These are phyloP conservation scores for Anthostomella pinea DNA, from an alignment of 2,329 filamentous ascomycete species.

Conservation along the genomic window DNA sequence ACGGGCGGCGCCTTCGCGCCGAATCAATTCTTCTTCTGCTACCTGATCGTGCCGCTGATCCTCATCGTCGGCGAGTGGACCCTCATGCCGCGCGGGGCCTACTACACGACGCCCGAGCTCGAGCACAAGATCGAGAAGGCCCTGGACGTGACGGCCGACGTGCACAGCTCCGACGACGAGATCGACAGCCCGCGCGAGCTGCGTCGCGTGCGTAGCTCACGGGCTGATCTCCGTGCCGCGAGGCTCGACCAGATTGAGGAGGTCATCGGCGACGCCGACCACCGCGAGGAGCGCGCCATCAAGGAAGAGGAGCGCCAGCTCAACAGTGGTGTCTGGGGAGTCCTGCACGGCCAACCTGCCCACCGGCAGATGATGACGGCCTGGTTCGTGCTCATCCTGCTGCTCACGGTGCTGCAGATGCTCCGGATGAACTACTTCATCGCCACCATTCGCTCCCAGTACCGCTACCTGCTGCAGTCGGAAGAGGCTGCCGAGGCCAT, in stretches of 20 bases:
- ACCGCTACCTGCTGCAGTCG: constrained; percentile 62
- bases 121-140: constrained; percentile 39
- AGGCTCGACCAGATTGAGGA: constrained; percentile 62
- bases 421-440: constrained; percentile 68
- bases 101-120: constrained; percentile 38
- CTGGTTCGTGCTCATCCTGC: constrained; percentile 70
- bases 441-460: constrained; percentile 54
- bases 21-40: constrained; percentile 40
- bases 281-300: constrained; percentile 53
- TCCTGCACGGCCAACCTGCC: constrained; percentile 64
- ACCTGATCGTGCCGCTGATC: constrained; percentile 35
- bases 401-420: constrained; percentile 61
- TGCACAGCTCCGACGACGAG: constrained; percentile 54
- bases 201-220: constrained; percentile 39
- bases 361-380: constrained; percentile 62
- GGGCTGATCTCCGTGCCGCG: constrained; percentile 50
- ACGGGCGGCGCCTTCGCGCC: constrained; percentile 33
- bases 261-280: constrained; percentile 55
- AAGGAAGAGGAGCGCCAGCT: constrained; percentile 57
- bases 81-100: constrained; percentile 39
- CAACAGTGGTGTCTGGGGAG: constrained; percentile 67
- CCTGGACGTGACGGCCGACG: constrained; percentile 36
- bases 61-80: constrained; percentile 37
- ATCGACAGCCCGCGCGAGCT: constrained; percentile 44
- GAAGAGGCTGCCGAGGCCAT: constrained; percentile 36